These are phyloP conservation scores for Penicillium alfredii DNA, from an alignment of 495 filamentous ascomycete genomes.

Conservation along the genomic window DNA sequence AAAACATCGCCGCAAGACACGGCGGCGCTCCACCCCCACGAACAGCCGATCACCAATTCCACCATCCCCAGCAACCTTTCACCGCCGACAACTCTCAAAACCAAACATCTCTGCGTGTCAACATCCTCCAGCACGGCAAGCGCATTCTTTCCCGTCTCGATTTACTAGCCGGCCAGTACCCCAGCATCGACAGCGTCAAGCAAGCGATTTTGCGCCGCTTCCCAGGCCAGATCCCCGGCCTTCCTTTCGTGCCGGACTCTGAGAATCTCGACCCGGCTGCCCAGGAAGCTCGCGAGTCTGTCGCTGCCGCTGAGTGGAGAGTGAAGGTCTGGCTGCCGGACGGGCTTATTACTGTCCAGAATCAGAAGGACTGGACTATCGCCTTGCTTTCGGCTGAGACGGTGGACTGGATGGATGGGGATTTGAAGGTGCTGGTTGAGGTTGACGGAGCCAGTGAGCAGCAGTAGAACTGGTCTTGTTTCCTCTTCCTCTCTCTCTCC, in stretches of 20 bases:
- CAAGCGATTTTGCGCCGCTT: slow-evolving; percentile 31
- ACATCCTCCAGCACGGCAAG: slow-evolving; percentile 38
- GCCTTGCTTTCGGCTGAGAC: slow-evolving; percentile 37
- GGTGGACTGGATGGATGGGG: slow-evolving; percentile 50
- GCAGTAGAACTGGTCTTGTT: slow-evolving; percentile 5
- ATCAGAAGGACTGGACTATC: slow-evolving; percentile 42
- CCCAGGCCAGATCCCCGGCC: slow-evolving; percentile 27
- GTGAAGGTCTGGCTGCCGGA: slow-evolving; percentile 38
- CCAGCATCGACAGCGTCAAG: slow-evolving; percentile 29
- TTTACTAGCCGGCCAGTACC: slow-evolving; percentile 31
- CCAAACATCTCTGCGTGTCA: slow-evolving; percentile 34
- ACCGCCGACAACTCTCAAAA: slow-evolving; percentile 1
- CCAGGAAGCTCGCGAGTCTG: slow-evolving; percentile 16
- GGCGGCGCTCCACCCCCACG: slow-evolving; percentile 9
- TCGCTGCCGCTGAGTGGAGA: slow-evolving; percentile 23
- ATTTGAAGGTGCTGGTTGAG: slow-evolving; percentile 44
- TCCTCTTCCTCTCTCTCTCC: background rate
- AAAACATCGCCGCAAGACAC: slow-evolving; percentile 30
- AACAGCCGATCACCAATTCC: slow-evolving; percentile 15
- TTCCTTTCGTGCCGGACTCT: slow-evolving; percentile 8
- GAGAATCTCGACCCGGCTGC: slow-evolving; percentile 9
- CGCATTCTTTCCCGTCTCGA: slow-evolving; percentile 37
- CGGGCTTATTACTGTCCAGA: slow-evolving; percentile 32
- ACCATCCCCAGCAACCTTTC: slow-evolving; percentile 14
- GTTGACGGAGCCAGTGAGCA: slow-evolving; percentile 12